phyloP scores from a whole-genome alignment of 805 yeast genomes.

The Ogataea salicorniae region DNA sequence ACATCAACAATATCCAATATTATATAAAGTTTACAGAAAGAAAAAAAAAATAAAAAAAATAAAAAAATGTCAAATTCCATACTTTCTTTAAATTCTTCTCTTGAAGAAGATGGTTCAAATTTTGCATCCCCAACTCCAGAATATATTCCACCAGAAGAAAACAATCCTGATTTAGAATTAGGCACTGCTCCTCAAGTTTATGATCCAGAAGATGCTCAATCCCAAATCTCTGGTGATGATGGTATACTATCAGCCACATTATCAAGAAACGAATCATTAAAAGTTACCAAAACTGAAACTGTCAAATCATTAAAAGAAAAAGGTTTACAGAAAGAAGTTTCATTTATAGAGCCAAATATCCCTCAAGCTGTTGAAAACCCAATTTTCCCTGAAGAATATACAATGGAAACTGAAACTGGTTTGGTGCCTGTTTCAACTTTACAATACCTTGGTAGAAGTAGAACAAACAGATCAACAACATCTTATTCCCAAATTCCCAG shows the following conservation, averaged over 20 bases:
- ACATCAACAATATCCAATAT: no score
- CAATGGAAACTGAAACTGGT: conserved; percentile 83
- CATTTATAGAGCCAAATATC: conserved; percentile 51
- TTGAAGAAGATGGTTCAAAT: conserved; percentile 5
- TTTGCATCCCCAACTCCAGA: background rate
- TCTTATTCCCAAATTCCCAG: conserved; percentile 4
- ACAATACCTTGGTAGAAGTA: conserved; percentile 56
- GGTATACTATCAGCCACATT: conserved; percentile 22
- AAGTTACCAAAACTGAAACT: conserved; percentile 62
- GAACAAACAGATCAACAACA: conserved; percentile 14
- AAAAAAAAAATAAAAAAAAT: no score
- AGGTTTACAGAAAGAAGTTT: conserved; percentile 54
- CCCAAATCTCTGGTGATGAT: conserved; percentile 33
- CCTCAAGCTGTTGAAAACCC: conserved; percentile 53
- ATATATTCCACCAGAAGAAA: background rate
- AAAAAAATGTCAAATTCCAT: conserved; percentile 13
- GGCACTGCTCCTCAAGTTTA: conserved; percentile 34
- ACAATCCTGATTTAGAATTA: conserved; percentile 11
- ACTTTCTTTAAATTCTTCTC: conserved; percentile 15
- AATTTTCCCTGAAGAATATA: conserved; percentile 89
- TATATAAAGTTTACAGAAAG: no score
- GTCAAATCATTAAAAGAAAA: conserved; percentile 57
- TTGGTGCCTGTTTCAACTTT: conserved; percentile 76
- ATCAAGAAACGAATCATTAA: conserved; percentile 33
- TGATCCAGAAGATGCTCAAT: conserved; percentile 44